Percentiles rank a stretch among this genome's conserved stretches.
Conservation (phyloP, 495 filamentous ascomycete species). For the Aspergillus bridgeri region DNA sequence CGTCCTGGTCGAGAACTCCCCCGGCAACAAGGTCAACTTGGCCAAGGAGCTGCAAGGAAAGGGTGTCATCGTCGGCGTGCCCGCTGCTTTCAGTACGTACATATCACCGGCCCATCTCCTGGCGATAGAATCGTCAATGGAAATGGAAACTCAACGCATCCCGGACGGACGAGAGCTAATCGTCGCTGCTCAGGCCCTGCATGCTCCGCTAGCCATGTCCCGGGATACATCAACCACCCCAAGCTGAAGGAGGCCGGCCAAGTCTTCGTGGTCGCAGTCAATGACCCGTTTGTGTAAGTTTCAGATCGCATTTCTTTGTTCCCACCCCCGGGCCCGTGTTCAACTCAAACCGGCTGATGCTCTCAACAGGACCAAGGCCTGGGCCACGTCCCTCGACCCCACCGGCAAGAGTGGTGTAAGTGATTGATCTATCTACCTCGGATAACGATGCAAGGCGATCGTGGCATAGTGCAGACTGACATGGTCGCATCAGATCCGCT, state of each 20-base stretch:
- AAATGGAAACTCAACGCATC: not conserved
- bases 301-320: not conserved
- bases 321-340: not conserved
- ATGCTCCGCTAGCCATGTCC: conserved; percentile 77
- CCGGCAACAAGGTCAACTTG: conserved; percentile 84
- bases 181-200: conserved; percentile 47
- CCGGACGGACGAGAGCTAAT: not conserved
- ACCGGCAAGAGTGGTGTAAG: conserved; percentile 68
- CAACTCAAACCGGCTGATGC: not conserved
- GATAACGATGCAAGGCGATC: not conserved
- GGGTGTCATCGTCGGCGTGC: conserved; percentile 83
- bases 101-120: not conserved
- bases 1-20: conserved; percentile 53
- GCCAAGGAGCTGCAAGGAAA: conserved; percentile 68
- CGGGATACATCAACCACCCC: conserved; percentile 74
- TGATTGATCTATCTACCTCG: conserved; percentile 11
- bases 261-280: conserved; percentile 86
- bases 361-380: conserved; percentile 73
- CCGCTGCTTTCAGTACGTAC: conserved; percentile 79
- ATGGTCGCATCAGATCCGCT: conserved; percentile 59
- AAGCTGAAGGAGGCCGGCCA: conserved; percentile 69
- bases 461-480: conserved; percentile 1
- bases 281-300: conserved; percentile 91
- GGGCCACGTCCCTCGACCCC: conserved; percentile 72
- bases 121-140: not conserved